phyloP scores from a whole-genome alignment of 2,329 filamentous ascomycete species.

The Chlorencoelia australis region DNA sequence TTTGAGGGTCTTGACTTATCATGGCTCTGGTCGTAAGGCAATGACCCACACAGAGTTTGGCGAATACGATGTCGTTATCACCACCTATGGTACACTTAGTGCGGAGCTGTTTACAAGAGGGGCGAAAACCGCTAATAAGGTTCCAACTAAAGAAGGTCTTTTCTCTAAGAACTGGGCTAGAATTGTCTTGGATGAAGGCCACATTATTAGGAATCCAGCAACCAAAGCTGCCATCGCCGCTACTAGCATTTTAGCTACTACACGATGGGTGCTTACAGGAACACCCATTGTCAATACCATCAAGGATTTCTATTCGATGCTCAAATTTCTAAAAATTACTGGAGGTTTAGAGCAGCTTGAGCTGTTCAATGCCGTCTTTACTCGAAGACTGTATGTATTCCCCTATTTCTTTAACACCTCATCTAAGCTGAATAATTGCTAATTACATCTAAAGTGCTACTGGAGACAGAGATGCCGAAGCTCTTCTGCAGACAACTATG shows the following conservation, averaged over 20 bases:
- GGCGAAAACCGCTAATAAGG: conserved; percentile 33
- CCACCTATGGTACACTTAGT: conserved; percentile 70
- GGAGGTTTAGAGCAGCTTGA: conserved; percentile 65
- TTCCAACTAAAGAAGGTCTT: conserved; percentile 37
- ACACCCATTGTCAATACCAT: conserved; percentile 78
- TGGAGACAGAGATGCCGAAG: conserved; percentile 46
- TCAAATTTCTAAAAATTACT: conserved; percentile 66
- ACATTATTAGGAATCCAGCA: conserved; percentile 67
- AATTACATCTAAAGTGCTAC: conserved; percentile 26
- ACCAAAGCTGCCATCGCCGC: conserved; percentile 65
- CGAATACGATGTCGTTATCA: conserved; percentile 68
- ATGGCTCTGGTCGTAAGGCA: conserved; percentile 47
- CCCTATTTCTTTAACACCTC: too few species aligned
- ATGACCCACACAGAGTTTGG: conserved; percentile 45
- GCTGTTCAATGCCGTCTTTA: conserved; percentile 64
- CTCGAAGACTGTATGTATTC: conserved; percentile 46
- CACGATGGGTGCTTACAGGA: conserved; percentile 70
- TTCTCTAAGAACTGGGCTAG: conserved; percentile 66
- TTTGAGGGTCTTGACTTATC: conserved; percentile 63
- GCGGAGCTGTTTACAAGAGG: conserved; percentile 48
- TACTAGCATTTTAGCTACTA: conserved; percentile 54
- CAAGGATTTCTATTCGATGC: conserved; percentile 69
- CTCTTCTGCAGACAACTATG: conserved; percentile 67
- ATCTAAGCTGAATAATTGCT: too few species aligned
- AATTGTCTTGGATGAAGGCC: conserved; percentile 74